These are phyloP conservation scores for Ophiostoma himal-ulmi DNA, from an alignment of 2,329 filamentous ascomycete species.

Conservation along the genomic window DNA sequence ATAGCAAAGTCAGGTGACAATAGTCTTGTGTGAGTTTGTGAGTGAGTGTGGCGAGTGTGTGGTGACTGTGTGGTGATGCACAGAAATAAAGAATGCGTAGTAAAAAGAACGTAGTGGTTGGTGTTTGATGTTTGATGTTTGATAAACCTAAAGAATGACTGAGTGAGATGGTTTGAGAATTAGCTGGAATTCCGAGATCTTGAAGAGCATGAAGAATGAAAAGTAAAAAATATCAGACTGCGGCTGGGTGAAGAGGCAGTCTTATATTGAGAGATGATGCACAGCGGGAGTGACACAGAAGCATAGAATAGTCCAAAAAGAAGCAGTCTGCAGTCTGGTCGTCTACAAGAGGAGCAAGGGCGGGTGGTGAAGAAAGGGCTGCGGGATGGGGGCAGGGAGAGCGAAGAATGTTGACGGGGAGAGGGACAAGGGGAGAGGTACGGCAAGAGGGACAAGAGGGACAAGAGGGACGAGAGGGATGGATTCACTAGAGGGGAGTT, in stretches of 20 bases:
- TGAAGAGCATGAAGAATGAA: constrained; percentile 4
- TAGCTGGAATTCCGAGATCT: constrained; percentile 16
- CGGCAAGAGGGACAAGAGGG: neutral
- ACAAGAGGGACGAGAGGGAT: neutral
- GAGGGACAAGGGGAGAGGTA: constrained; percentile 7
- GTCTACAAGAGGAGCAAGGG: constrained; percentile 11
- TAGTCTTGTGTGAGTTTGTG: neutral
- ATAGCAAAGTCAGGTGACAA: constrained; percentile 18
- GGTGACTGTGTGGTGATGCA: constrained; percentile 1
- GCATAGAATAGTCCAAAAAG: neutral
- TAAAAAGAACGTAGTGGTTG: constrained; percentile 6
- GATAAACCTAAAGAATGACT: constrained; percentile 21
- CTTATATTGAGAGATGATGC: constrained; percentile 17
- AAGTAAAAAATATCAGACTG: neutral
- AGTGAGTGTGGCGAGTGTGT: constrained; percentile 13
- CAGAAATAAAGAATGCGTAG: neutral
- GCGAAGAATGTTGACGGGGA: constrained; percentile 21
- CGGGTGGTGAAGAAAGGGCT: constrained; percentile 16
- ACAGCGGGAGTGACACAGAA: neutral
- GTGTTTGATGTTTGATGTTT: neutral
- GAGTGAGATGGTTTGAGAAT: constrained; percentile 15
- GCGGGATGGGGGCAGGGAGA: constrained; percentile 21
- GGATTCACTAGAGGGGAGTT: neutral
- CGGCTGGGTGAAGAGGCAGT: constrained; percentile 16
- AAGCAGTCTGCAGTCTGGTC: neutral